These are phyloP conservation scores for Chrysanthemum seticuspe DNA, from an alignment of 129 eudicot genomes.

Conservation along the genomic window DNA sequence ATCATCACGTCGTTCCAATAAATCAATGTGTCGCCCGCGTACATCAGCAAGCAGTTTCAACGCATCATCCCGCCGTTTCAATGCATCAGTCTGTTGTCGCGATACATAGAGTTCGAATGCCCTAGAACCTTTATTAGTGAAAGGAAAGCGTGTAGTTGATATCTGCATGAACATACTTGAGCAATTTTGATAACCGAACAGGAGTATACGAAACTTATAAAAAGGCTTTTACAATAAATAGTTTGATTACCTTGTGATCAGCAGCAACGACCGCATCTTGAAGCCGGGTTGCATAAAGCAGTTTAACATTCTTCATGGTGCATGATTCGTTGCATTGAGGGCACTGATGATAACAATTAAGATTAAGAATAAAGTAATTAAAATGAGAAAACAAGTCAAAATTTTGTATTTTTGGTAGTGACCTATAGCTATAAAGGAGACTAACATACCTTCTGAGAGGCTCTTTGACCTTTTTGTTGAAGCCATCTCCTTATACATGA, in stretches of 20 bases:
- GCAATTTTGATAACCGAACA: no score
- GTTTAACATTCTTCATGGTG: constrained; percentile 62
- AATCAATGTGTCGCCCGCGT: neutral
- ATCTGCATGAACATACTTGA: neutral
- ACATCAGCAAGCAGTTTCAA: neutral
- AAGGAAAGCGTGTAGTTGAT: neutral
- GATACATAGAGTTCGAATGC: neutral
- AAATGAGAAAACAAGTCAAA: neutral
- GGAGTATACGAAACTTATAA: no score
- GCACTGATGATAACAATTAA: constrained; percentile 44
- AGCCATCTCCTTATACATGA: constrained; percentile 86
- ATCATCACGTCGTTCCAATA: neutral
- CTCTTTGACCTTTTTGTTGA: constrained; percentile 36
- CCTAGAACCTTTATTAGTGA: neutral
- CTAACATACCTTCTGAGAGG: constrained; percentile 56
- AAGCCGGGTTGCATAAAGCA: constrained; percentile 65
- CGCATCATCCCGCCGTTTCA: neutral
- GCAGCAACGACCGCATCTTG: constrained; percentile 67
- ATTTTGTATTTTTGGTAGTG: neutral
- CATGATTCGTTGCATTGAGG: constrained; percentile 82
- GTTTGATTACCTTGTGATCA: constrained; percentile 58
- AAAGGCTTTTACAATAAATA: neutral
- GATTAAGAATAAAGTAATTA: neutral
- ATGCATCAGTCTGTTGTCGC: neutral
- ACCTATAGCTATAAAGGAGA: neutral